These are phyloP conservation scores for Symbiotaphrina buchneri DNA, from an alignment of 495 filamentous ascomycete genomes.

Conservation along the genomic window DNA sequence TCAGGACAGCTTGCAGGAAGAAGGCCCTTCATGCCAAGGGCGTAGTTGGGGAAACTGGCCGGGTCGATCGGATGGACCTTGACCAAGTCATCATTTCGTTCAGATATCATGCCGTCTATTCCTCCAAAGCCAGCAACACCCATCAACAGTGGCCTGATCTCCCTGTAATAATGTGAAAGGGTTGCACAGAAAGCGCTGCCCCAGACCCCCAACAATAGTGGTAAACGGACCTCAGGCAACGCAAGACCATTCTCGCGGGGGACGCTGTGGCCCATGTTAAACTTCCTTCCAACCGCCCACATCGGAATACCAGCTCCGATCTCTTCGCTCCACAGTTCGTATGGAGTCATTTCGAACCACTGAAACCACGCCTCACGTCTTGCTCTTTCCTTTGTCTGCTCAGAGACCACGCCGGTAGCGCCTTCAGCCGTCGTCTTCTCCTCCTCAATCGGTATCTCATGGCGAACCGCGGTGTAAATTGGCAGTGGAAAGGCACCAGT, in stretches of 20 bases:
- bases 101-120: slow-evolving; percentile 72
- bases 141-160: slow-evolving; percentile 58
- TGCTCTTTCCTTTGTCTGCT: slow-evolving; percentile 35
- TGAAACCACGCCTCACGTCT: slow-evolving; percentile 79
- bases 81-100: slow-evolving; percentile 55
- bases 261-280: slow-evolving; percentile 45
- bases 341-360: slow-evolving; percentile 93
- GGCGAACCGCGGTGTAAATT: slow-evolving; percentile 84
- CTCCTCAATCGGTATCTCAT: slow-evolving; percentile 65
- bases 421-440: slow-evolving; percentile 18
- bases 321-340: slow-evolving; percentile 93
- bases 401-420: slow-evolving; percentile 11
- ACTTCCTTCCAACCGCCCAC: slow-evolving; percentile 75
- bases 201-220: slow-evolving; percentile 76
- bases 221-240: slow-evolving; percentile 61
- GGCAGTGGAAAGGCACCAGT: slow-evolving; percentile 68
- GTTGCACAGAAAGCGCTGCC: slow-evolving; percentile 92
- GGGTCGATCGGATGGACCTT: slow-evolving; percentile 88
- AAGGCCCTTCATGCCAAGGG: slow-evolving; percentile 49
- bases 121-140: slow-evolving; percentile 49
- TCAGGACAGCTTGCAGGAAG: slow-evolving; percentile 54
- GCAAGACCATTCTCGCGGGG: slow-evolving; percentile 31
- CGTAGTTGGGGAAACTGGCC: slow-evolving; percentile 70
- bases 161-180: slow-evolving; percentile 84
- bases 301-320: slow-evolving; percentile 77